phyloP scores from a whole-genome alignment of 1,284 basidiomycete genomes.

The Gomphus bonarii region DNA sequence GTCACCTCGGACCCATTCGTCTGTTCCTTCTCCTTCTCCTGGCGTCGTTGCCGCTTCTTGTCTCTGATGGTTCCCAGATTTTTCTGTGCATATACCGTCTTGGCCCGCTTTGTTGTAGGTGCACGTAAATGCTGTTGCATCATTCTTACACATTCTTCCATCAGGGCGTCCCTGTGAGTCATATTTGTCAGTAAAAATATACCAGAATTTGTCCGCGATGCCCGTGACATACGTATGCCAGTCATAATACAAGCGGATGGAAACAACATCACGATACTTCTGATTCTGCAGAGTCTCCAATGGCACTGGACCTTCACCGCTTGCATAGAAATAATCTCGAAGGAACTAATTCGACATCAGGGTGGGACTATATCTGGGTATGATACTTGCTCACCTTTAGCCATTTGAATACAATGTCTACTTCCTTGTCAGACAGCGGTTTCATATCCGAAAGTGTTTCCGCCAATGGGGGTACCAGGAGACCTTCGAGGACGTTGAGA shows the following conservation, averaged over 20 bases:
- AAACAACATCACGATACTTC: slow-evolving; percentile 89
- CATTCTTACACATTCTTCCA: slow-evolving; percentile 94
- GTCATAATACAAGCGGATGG: slow-evolving; percentile 88
- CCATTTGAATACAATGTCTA: slow-evolving; percentile 98
- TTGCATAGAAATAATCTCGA: slow-evolving; percentile 91
- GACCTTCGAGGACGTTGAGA: slow-evolving; percentile 74
- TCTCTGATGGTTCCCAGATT: slow-evolving; percentile 96
- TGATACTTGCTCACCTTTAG: slow-evolving; percentile 50
- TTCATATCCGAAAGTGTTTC: slow-evolving; percentile 88
- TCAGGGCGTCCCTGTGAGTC: slow-evolving; percentile 63
- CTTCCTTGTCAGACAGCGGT: slow-evolving; percentile 87
- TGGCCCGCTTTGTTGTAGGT: slow-evolving; percentile 75
- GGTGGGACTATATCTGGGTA: not conserved
- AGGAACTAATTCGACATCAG: slow-evolving; percentile 52
- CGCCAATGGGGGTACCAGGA: slow-evolving; percentile 88
- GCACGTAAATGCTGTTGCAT: slow-evolving; percentile 76
- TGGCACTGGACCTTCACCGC: slow-evolving; percentile 84
- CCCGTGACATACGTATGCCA: slow-evolving; percentile 65
- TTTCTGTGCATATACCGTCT: slow-evolving; percentile 82
- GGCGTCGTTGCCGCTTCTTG: slow-evolving; percentile 86
- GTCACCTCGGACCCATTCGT: slow-evolving; percentile 76
- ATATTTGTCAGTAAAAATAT: slow-evolving; percentile 1
- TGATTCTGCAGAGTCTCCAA: slow-evolving; percentile 88
- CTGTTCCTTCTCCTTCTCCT: slow-evolving; percentile 52
- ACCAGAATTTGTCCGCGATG: not conserved